Evolutionary conservation across 2,329 filamentous ascomycete species (phyloP), one percentile per base, ranked within the genome.

Genomic region (Septoria petroselini): DNA sequence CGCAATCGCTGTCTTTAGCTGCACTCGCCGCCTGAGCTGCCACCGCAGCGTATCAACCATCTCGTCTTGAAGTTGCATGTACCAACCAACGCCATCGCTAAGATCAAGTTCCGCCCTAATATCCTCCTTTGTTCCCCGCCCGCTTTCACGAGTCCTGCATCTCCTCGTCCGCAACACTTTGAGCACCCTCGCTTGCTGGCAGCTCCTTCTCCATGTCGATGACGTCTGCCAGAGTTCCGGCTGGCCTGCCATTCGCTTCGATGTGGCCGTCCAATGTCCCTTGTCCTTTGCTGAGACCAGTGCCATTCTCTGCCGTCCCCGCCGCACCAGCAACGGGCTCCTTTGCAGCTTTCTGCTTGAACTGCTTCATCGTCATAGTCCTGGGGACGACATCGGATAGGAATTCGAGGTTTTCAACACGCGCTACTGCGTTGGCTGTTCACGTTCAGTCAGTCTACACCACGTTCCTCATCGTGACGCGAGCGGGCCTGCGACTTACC

Each of bases 321-420:
- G 18, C 15, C 11, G 35, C 42, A n/a, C 21, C 50, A 2, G 52
- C 47, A n/a, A 27, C 42, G 4, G 56, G 43, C n/a, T 64, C 59
- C 30, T 61, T 58, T 27, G 58, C 55, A 40, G 56, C 51, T 63
- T 70, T 73, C 58, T 83, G 83, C 73, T 90, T 91, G 71, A 86
- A 81, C 59, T 87, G 81, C 66, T 86, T 88, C 73, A 83, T 94
- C 12, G 88, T 83, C 4, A 84, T 81, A 1, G 91, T 96, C 67
- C 86, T 86, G 50, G 93, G 93, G 30, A 96, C 86, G 19, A 95
- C 82, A 70, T 98, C 93, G 55, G 86, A 79, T 11, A 98, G 81
- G 66, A 98, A 98, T 69, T 98, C 91, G 43, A 98, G 84, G 68
- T 94, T 94, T 70, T 97, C 93, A 55, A 90, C 83, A 66, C 89